These are phyloP conservation scores for Ceratocystis papillata DNA, from an alignment of 2,329 filamentous ascomycete species.

Conservation along the genomic window DNA sequence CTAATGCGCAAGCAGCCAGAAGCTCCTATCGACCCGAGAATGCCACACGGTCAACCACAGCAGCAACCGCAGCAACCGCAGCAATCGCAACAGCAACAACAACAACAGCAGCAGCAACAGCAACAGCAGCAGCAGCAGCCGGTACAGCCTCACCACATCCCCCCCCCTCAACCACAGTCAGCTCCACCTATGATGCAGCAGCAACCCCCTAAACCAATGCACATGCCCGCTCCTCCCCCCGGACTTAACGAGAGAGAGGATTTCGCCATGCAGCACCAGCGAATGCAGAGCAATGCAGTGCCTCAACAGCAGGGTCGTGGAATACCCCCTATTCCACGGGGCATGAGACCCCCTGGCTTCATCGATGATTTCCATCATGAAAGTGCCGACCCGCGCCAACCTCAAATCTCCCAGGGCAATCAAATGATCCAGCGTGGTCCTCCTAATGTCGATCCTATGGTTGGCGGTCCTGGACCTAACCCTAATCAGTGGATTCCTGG, in stretches of 20 bases:
- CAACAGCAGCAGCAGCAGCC: slow-evolving; percentile 27
- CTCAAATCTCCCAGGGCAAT: slow-evolving; percentile 47
- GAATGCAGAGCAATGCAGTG: slow-evolving; percentile 27
- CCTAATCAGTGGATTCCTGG: slow-evolving; percentile 38
- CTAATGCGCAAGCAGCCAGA: slow-evolving; percentile 55
- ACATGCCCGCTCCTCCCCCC: slow-evolving; percentile 13
- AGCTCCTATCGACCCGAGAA: slow-evolving; percentile 40
- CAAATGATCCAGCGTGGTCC: slow-evolving; percentile 56
- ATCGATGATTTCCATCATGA: slow-evolving; percentile 45
- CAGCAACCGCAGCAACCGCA: slow-evolving; percentile 35
- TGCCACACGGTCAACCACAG: slow-evolving; percentile 41
- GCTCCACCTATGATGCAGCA: slow-evolving; percentile 24
- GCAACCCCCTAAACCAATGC: slow-evolving; percentile 23
- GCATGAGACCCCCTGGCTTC: slow-evolving; percentile 41
- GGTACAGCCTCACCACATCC: slow-evolving; percentile 25
- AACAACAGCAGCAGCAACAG: slow-evolving; percentile 28
- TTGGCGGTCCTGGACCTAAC: slow-evolving; percentile 34
- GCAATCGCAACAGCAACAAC: slow-evolving; percentile 17
- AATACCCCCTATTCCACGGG: slow-evolving; percentile 29
- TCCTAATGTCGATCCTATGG: slow-evolving; percentile 50
- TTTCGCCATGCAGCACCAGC: slow-evolving; percentile 32
- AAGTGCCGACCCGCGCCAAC: slow-evolving; percentile 37
- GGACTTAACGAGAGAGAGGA: slow-evolving; percentile 17
- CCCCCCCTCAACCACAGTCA: slow-evolving; percentile 23
- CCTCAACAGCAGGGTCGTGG: slow-evolving; percentile 21